Base-by-base conservation (phyloP, 345 rosid genomes). In the Leavenworthia alabamica region DNA sequence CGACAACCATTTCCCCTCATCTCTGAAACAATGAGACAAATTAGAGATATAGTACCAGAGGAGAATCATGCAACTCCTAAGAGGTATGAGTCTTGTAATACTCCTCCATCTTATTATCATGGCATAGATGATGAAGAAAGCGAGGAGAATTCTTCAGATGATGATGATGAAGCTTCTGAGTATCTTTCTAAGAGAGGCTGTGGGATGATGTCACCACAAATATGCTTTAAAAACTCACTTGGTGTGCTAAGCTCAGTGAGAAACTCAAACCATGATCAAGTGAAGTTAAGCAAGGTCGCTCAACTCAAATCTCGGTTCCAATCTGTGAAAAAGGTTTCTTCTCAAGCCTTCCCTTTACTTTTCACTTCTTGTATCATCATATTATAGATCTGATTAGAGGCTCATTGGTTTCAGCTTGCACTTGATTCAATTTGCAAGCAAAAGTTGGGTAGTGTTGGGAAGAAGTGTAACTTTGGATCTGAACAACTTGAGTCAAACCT, bases 131-230 rank as follows among this genome's bases (percentile, higher is more conserved):
- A n/a, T n/a, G n/a, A n/a, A n/a, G n/a, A n/a, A n/a, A n/a, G n/a
- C n/a, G n/a, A n/a, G n/a, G n/a, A n/a, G n/a, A n/a, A n/a, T n/a
- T n/a, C n/a, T n/a, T n/a, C n/a, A n/a, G n/a, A n/a, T 56, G 79
- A 71, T 2, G 79, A 71, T 2, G 75, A 75, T 35, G 82, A 76
- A 42, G 72, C 62, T 37, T 71, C 75, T 14, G 64, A 67, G 40
- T 75, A 70, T 60, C 55, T 85, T 68, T 56, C 84, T 26, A 79
- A 76, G 31, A 85, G 85, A 76, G 94, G 79, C 33, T 89, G 97
- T 60, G 86, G 94, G 32, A 70, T 86, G 42, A 68, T 88, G 66
- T 64, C 89, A 66, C 96, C 99, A 59, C 83, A 79, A 40, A 36
- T 93, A 15, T 83, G 91, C 86, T 69, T 87, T 35, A 82, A 80